phyloP scores from a whole-genome alignment of 306 rosid species.

The Glycine latifolia region DNA sequence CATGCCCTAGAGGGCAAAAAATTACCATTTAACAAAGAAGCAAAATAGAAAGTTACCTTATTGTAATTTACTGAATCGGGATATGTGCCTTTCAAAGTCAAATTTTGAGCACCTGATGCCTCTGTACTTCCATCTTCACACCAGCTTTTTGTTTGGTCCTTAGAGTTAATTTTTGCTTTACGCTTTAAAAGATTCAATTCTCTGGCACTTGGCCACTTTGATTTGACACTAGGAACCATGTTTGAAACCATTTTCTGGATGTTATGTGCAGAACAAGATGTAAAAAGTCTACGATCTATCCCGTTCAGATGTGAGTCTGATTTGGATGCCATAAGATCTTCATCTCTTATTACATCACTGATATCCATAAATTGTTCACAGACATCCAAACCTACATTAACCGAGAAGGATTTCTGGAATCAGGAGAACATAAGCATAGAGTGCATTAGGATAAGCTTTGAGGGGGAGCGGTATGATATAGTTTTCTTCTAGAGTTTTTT shows the following conservation, averaged over 20 bases:
- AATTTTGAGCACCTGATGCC: constrained; percentile 61
- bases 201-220: constrained; percentile 95
- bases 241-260: constrained; percentile 88
- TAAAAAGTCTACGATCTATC: constrained; percentile 69
- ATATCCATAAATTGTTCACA: constrained; percentile 98
- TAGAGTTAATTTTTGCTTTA: constrained; percentile 86
- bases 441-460: not conserved
- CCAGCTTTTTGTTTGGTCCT: constrained; percentile 90
- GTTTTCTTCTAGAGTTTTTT: constrained; percentile 3
- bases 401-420: constrained; percentile 42
- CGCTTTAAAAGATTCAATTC: constrained; percentile 91
- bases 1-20: constrained; percentile 30
- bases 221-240: constrained; percentile 87
- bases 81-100: constrained; percentile 57
- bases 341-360: constrained; percentile 95
- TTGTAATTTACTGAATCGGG: constrained; percentile 64
- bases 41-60: constrained; percentile 62
- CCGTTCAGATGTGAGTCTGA: constrained; percentile 69
- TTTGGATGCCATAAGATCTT: constrained; percentile 81
- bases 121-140: constrained; percentile 82
- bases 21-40: constrained; percentile 24
- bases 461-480: not conserved
- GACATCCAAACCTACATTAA: constrained; percentile 80
- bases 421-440: constrained; percentile 33
- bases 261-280: constrained; percentile 73